Base-by-base conservation (phyloP, 2,329 filamentous ascomycete genomes). In the Graphilbum ipis-grandicollis region DNA sequence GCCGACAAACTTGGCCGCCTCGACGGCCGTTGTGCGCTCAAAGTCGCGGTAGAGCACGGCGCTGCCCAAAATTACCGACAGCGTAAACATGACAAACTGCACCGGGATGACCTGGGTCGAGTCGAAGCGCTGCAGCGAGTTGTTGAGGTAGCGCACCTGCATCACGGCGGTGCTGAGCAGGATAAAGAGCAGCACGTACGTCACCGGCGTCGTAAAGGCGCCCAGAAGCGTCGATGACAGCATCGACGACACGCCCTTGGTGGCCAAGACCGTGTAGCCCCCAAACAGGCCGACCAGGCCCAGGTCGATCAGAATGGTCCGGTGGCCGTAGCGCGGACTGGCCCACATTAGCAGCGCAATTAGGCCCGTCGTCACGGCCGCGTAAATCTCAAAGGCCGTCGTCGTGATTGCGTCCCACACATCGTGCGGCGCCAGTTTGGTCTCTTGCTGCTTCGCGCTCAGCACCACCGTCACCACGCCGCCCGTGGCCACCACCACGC, bases 81-180 rank as follows among this genome's bases (percentile, higher is more conserved):
- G 66, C 0, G 90, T 98, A 55, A 98, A 98, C 44, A 92, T 71
- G 35, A 98, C 90, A 48, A 98, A 98, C 51, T 98, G 90, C 13
- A 90, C 90, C 0, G 90, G 90, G 44, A 98, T 98, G 47, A 98
- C 90, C 54, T 94, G 85, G 0, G 90, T 98, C 7, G 90, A 93
- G 55, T 94, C 84, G 60, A 96, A 98, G 33, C 82, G 75, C 53
- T 94, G 86, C 36, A 98, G 64, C 1, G 70, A 67, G 46, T 69
- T 81, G 59, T 96, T 98, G 53, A 98, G 71, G 52, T 96, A 98
- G 52, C 84, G 88, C 48, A 98, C 88, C 58, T 98, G 90, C 79
- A 96, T 85, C 41, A 98, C 64, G 7, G 90, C 90, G 1, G 88
- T 96, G 33, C 63, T 69, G 15, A 90, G 65, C 19, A 98, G 68